phyloP scores from a whole-genome alignment of 2,329 filamentous ascomycete species.

The Dothistroma pini region DNA sequence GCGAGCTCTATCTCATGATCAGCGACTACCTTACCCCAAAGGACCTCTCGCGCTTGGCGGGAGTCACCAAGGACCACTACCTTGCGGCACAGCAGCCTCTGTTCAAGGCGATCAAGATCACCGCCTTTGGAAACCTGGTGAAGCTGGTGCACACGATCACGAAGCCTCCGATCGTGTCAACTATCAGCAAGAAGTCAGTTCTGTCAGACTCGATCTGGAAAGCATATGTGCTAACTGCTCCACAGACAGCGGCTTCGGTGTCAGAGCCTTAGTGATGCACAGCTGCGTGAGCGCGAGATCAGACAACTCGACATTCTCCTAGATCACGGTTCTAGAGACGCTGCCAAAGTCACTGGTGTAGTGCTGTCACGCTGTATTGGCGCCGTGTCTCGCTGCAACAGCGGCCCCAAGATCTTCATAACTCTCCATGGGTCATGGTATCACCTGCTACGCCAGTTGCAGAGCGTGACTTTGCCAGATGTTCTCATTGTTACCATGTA shows the following conservation, averaged over 20 bases:
- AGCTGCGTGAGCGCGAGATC: constrained; percentile 22
- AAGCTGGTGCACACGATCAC: constrained; percentile 19
- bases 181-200: constrained; percentile 13
- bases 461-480: constrained; percentile 14
- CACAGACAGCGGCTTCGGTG: constrained; percentile 18
- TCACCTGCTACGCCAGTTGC: constrained; percentile 11
- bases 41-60: constrained; percentile 17
- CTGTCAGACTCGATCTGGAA: background rate
- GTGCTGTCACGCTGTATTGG: constrained; percentile 19
- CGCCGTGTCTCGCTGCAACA: constrained; percentile 15
- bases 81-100: constrained; percentile 23
- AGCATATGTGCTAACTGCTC: background rate
- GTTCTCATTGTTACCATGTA: constrained; percentile 15
- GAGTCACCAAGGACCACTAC: constrained; percentile 21
- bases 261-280: constrained; percentile 20
- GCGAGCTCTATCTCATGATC: constrained; percentile 25
- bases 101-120: constrained; percentile 17
- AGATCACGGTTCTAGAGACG: background rate
- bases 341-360: constrained; percentile 4
- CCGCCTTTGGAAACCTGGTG: constrained; percentile 10
- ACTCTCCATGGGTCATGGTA: constrained; percentile 12
- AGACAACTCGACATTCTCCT: constrained; percentile 16
- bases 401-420: constrained; percentile 14
- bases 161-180: constrained; percentile 18
- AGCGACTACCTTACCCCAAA: constrained; percentile 15